A percentile compares a stretch with the other conserved stretches of the same genome.
Evolutionary conservation across 768 basidiomycete genomes (phyloP).

Genomic region (Rhodotorula paludigena): DNA sequence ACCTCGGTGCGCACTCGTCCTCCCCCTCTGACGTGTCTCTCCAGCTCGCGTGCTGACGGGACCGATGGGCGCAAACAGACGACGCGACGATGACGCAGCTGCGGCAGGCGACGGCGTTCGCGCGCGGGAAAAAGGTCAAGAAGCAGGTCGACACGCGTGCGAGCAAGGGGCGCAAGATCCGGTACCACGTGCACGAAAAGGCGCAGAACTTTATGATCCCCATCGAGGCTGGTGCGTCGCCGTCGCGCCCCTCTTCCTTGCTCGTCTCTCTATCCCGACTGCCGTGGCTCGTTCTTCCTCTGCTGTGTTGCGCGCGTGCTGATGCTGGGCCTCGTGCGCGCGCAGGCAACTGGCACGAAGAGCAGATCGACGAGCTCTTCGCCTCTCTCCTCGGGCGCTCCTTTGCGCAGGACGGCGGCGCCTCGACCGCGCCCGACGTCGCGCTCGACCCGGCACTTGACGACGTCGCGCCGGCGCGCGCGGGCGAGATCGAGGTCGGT

Average conservation of each 20-base stretch:
- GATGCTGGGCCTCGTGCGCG: background rate
- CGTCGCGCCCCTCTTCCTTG: background rate
- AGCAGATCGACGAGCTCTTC: slow-evolving; percentile 93
- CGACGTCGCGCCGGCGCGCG: background rate
- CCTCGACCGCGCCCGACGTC: slow-evolving; percentile 37
- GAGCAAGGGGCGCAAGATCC: slow-evolving; percentile 87
- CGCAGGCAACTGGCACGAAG: slow-evolving; percentile 72
- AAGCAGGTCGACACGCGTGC: slow-evolving; percentile 82
- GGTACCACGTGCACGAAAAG: slow-evolving; percentile 95
- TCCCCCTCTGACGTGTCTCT: background rate
- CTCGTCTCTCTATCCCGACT: background rate
- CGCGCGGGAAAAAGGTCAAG: slow-evolving; percentile 57
- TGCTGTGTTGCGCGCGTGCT: background rate
- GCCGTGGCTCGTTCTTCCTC: background rate
- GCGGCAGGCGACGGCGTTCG: slow-evolving; percentile 22
- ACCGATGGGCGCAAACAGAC: background rate
- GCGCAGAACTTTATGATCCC: slow-evolving; percentile 96
- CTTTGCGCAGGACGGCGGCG: slow-evolving; percentile 22
- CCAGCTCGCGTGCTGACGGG: background rate
- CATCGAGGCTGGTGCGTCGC: slow-evolving; percentile 48
- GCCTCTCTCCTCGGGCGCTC: slow-evolving; percentile 67
- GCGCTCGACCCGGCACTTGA: slow-evolving; percentile 17
- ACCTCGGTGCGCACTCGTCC: slow-evolving; percentile 30
- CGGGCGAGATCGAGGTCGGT: slow-evolving; percentile 17
- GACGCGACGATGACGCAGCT: slow-evolving; percentile 41